These are phyloP conservation scores for Tagetes patula DNA, from an alignment of 129 eudicot species.

Conservation along the genomic window DNA sequence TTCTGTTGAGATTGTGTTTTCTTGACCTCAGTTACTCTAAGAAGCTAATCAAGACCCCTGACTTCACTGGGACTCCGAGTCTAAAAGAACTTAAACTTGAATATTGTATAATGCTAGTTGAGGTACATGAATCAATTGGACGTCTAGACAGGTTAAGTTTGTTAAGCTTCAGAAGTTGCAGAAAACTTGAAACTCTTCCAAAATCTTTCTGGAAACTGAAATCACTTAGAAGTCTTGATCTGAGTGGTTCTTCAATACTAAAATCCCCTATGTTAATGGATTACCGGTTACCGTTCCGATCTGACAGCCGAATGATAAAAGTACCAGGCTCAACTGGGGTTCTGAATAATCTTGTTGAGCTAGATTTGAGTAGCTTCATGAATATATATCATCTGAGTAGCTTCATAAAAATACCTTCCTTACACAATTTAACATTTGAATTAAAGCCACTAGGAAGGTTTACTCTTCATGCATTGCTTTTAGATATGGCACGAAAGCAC, in stretches of 20 bases:
- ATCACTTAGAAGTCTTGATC: conserved; percentile 13
- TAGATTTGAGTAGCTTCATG: conserved; percentile 11
- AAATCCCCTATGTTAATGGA: neutral
- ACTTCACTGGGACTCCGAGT: conserved; percentile 26
- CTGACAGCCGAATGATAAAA: neutral
- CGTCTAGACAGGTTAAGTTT: conserved; percentile 5
- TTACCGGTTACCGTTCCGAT: neutral
- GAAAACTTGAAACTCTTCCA: conserved; percentile 23
- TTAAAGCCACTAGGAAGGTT: neutral
- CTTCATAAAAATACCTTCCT: neutral
- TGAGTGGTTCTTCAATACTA: conserved; percentile 31
- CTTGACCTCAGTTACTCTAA: conserved; percentile 39
- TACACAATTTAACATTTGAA: neutral
- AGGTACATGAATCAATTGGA: conserved; percentile 30
- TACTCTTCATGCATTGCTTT: neutral
- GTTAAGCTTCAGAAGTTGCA: conserved; percentile 24
- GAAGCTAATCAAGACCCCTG: conserved; percentile 16
- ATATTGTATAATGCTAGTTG: conserved; percentile 16
- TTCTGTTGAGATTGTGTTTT: conserved; percentile 7
- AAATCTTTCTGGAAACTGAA: conserved; percentile 14
- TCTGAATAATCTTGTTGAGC: neutral
- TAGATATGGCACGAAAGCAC: neutral
- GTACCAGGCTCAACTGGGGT: neutral
- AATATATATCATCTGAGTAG: neutral
- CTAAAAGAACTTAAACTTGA: conserved; percentile 23